Percentiles rank a stretch among this genome's conserved stretches.
These are phyloP conservation scores for Cryphonectria naterciae DNA, from an alignment of 2,329 filamentous ascomycete species.

Conservation along the genomic window DNA sequence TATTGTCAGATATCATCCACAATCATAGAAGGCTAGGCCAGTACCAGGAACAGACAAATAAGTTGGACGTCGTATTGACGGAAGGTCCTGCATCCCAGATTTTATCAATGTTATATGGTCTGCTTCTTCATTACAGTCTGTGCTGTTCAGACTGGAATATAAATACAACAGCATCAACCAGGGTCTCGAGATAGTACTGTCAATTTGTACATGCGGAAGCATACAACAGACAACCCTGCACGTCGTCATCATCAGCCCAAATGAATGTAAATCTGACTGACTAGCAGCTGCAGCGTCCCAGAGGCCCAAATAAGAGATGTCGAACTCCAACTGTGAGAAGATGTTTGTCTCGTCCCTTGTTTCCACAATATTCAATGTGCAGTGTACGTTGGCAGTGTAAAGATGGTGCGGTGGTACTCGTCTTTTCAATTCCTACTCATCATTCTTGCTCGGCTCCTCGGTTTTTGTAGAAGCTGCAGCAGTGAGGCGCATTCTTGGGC, in stretches of 20 bases:
- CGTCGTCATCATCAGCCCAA: neutral
- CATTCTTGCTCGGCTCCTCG: neutral
- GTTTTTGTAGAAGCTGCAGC: neutral
- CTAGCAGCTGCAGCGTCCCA: neutral
- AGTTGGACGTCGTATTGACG: neutral
- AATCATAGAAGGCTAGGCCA: neutral
- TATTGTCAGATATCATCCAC: neutral
- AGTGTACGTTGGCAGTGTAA: neutral
- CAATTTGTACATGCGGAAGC: neutral
- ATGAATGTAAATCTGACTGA: neutral
- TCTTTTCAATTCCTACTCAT: neutral
- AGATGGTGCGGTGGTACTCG: neutral
- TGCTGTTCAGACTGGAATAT: neutral
- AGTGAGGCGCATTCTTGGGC: conserved; percentile 35
- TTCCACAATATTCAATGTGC: conserved; percentile 4
- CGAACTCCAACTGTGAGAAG: neutral
- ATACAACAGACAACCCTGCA: neutral
- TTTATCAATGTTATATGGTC: neutral
- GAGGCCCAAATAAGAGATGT: neutral
- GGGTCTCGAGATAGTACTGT: neutral
- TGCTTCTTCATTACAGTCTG: neutral
- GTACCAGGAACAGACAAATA: neutral
- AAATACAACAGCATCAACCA: conserved; percentile 3
- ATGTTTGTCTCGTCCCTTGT: neutral
- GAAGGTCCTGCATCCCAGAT: neutral